These are phyloP conservation scores for Epicoccum sorghinum DNA, from an alignment of 2,329 filamentous ascomycete species.

Conservation along the genomic window DNA sequence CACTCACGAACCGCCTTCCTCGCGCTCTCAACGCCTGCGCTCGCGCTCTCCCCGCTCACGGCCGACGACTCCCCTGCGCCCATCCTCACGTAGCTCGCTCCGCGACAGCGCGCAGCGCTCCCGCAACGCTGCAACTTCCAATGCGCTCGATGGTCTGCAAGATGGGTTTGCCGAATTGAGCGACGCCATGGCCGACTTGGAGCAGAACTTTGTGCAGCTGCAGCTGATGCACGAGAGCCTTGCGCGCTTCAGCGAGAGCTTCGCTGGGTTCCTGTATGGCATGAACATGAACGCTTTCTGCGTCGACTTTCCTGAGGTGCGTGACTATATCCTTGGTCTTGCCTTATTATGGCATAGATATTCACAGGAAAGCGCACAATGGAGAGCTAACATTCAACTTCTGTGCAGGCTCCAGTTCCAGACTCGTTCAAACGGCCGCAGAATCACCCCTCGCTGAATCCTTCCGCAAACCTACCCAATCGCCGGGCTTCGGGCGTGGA, in stretches of 20 bases:
- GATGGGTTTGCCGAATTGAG: constrained; percentile 91
- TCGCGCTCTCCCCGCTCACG: constrained; percentile 67
- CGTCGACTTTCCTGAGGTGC: constrained; percentile 92
- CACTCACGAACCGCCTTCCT: constrained; percentile 29
- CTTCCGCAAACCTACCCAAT: constrained; percentile 26
- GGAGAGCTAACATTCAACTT: too few species aligned
- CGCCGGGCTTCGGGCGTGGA: constrained; percentile 35
- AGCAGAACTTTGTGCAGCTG: constrained; percentile 96
- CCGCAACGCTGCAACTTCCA: constrained; percentile 56
- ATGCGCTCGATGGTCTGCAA: constrained; percentile 82
- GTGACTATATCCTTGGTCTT: background rate
- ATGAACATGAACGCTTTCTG: constrained; percentile 99
- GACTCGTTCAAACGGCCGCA: constrained; percentile 73
- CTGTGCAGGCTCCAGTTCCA: constrained; percentile 72
- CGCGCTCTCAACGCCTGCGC: constrained; percentile 39
- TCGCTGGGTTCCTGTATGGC: constrained; percentile 93
- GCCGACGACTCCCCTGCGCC: constrained; percentile 89
- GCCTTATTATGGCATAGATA: too few species aligned
- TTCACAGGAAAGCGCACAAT: too few species aligned
- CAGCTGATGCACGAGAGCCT: constrained; percentile 96
- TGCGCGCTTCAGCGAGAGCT: constrained; percentile 91
- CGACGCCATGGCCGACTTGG: constrained; percentile 92
- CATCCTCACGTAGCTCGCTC: constrained; percentile 86
- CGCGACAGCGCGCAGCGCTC: constrained; percentile 58
- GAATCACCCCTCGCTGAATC: constrained; percentile 33